These are phyloP conservation scores for Protomyces lactucae-debilis DNA, from an alignment of 1,139 yeast species.

Conservation along the genomic window DNA sequence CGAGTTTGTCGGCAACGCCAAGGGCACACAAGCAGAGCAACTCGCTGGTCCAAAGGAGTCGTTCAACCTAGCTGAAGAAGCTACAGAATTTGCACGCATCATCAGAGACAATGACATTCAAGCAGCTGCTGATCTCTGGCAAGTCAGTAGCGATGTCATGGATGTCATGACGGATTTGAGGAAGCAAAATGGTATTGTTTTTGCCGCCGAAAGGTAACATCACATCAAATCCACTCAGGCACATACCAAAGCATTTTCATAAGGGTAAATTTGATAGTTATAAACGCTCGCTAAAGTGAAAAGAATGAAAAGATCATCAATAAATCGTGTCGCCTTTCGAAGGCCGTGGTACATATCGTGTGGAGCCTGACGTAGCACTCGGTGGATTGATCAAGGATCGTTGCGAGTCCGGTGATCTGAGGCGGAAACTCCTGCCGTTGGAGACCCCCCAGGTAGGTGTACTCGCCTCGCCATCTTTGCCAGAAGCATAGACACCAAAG, in stretches of 20 bases:
- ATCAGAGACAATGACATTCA: slow-evolving; percentile 8
- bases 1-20: neutral
- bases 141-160: slow-evolving; percentile 6
- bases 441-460: neutral
- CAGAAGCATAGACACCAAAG: neutral
- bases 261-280: too few species aligned
- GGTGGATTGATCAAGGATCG: neutral
- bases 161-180: slow-evolving; percentile 5
- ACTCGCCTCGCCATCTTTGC: neutral
- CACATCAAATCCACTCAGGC: neutral
- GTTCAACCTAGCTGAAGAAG: slow-evolving; percentile 20
- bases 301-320: too few species aligned
- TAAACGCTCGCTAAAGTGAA: too few species aligned
- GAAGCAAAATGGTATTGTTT: slow-evolving; percentile 3
- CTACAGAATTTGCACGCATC: slow-evolving; percentile 14
- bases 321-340: neutral
- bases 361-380: neutral
- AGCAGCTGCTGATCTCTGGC: neutral
- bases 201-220: slow-evolving; percentile 3
- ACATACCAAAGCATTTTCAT: too few species aligned
- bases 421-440: neutral
- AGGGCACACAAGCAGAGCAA: neutral
- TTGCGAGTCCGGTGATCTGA: neutral
- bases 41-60: slow-evolving; percentile 7
- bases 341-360: neutral